A percentile compares a stretch with the other conserved stretches of the same genome.
phyloP scores from a whole-genome alignment of 177 flowering plant species.

The Vitis hybrid region DNA sequence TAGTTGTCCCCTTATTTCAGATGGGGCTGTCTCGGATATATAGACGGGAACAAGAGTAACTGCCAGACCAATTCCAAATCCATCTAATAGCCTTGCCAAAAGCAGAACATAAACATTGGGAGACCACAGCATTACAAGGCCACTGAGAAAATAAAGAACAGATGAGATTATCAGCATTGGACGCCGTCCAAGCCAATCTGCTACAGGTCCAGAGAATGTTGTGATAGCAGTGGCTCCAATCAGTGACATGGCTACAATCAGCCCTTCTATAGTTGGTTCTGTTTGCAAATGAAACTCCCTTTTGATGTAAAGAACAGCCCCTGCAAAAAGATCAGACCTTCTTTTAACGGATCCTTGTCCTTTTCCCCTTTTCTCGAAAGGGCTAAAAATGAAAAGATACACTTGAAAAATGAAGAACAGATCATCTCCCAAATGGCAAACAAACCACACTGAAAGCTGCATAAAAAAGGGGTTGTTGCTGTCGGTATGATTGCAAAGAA shows the following conservation, averaged over 20 bases:
- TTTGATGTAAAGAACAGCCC: conserved; percentile 44
- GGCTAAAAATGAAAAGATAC: no score
- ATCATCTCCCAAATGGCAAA: no score
- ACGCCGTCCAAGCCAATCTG: conserved; percentile 41
- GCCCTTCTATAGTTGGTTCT: conserved; percentile 41
- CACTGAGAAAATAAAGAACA: conserved; percentile 34
- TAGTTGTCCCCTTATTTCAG: conserved; percentile 41
- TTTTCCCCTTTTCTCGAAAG: no score
- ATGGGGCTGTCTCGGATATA: conserved; percentile 49
- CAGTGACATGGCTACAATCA: conserved; percentile 41
- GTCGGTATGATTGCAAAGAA: no score
- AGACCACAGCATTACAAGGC: conserved; percentile 45
- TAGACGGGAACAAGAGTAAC: conserved; percentile 49
- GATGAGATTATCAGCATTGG: conserved; percentile 49
- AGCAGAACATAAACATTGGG: conserved; percentile 45
- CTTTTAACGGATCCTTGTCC: no score
- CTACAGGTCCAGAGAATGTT: conserved; percentile 39
- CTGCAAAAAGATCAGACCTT: conserved; percentile 14
- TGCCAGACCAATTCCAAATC: conserved; percentile 47
- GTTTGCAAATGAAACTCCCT: conserved; percentile 33
- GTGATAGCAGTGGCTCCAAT: conserved; percentile 49
- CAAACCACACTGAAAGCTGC: no score
- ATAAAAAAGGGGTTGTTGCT: no score
- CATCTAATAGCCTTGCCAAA: conserved; percentile 45
- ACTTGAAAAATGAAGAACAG: no score